These are phyloP conservation scores for Phlyctochytrium planicorne DNA, from an alignment of 192 early-diverging fungal genomes.

Conservation along the genomic window DNA sequence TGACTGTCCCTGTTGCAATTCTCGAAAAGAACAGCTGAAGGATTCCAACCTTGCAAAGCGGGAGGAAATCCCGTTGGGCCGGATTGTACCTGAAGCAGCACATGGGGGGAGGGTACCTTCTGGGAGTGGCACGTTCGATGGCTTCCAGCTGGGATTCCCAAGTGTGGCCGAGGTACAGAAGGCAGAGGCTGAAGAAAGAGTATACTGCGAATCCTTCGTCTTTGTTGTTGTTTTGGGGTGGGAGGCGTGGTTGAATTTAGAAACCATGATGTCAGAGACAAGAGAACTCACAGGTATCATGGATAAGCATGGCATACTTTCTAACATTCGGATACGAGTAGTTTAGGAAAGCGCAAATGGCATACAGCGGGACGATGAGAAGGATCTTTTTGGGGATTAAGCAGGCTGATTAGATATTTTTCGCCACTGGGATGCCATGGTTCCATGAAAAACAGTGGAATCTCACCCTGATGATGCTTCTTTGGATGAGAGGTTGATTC, in stretches of 20 bases:
- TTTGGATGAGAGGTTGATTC: constrained; percentile 20
- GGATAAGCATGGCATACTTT: constrained; percentile 62
- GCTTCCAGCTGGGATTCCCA: constrained; percentile 41
- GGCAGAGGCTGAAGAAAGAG: constrained; percentile 66
- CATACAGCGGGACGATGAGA: constrained; percentile 70
- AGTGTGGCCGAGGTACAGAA: constrained; percentile 61
- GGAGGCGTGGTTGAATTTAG: too few species aligned
- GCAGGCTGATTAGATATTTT: background rate
- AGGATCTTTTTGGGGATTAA: constrained; percentile 54
- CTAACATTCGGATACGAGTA: constrained; percentile 66
- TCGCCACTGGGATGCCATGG: background rate
- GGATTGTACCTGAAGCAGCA: constrained; percentile 65
- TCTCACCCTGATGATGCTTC: constrained; percentile 19
- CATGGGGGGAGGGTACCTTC: constrained; percentile 57
- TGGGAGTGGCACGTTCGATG: constrained; percentile 34
- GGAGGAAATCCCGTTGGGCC: constrained; percentile 48
- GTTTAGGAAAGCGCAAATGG: constrained; percentile 63
- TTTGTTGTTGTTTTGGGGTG: background rate
- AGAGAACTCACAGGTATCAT: constrained; percentile 64
- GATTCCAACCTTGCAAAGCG: constrained; percentile 61
- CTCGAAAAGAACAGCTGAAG: constrained; percentile 18
- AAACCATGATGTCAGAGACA: background rate
- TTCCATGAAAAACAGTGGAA: background rate
- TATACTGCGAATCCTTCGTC: constrained; percentile 58
- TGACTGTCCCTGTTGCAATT: background rate